Evolutionary conservation across 176 grass and related monocot genomes (phyloP), one percentile per base, ranked within the genome.

Genomic region (Cenchrus americanus): DNA sequence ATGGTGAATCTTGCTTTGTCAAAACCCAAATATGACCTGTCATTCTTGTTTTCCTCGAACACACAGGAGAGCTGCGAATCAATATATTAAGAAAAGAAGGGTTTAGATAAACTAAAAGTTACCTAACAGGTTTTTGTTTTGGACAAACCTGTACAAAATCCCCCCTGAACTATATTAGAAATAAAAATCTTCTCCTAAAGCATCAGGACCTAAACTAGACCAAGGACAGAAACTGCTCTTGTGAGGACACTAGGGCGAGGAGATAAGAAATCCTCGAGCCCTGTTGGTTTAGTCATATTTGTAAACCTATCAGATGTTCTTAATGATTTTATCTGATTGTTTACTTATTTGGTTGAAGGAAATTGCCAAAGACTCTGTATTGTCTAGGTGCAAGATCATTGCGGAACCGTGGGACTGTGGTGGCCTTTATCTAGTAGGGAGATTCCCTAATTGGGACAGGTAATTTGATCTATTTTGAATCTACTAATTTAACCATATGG

Each of bases 361-460:
- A 72, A 99, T 99, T 90, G 96, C 96, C 62, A 95, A 96, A 87
- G 91, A 96, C 83, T 80, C 76, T 89, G 83, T 89, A 68, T 65
- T 99, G 68, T 95, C 96, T 77, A 91, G 96, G 89, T 99, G 96
- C 78, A 99, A 99, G 87, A 96, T 99, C 86, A 99, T 99, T 75
- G 96, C 96, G 78, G 96, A 99, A 85, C 96, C 96, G 68, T 99
- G 96, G 96, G 96, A 99, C 67, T 99, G 96, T 73, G 96, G 85
- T 37, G 96, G 93, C 64, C 96, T 95, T 88, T 99, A 99, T 96
- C 87, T 99, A 64, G 93, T 99, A 69, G 93, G 96, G 62, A 83
- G 46, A 70, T 99, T 99, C 80, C 96, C 96, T 78, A 99, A 99
- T 84, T 99, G 96, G 96, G 96, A 99, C 86, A 95, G 96, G 96